phyloP scores from a whole-genome alignment of 2,329 filamentous ascomycete genomes.

The Chaetomiaceae sp. region DNA sequence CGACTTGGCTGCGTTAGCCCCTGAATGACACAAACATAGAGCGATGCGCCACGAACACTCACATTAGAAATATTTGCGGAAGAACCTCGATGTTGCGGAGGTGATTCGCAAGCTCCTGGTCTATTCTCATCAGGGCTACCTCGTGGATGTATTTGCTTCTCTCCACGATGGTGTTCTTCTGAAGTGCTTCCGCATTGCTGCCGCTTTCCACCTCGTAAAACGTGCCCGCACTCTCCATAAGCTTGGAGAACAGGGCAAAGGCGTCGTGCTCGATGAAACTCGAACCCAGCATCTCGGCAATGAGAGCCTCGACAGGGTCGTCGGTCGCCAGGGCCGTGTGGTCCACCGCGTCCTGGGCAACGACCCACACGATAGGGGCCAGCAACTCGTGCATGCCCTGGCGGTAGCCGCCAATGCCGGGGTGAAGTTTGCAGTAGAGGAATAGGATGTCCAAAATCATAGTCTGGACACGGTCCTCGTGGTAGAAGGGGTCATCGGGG shows the following conservation, averaged over 20 bases:
- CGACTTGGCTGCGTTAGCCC: slow-evolving; percentile 48
- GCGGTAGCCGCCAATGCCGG: slow-evolving; percentile 80
- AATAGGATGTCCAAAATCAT: slow-evolving; percentile 88
- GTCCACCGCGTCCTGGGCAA: slow-evolving; percentile 76
- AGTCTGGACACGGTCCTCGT: slow-evolving; percentile 68
- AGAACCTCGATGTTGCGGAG: slow-evolving; percentile 79
- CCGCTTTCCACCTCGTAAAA: slow-evolving; percentile 73
- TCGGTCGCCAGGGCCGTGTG: slow-evolving; percentile 32
- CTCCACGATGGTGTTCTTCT: slow-evolving; percentile 66
- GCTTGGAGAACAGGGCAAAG: slow-evolving; percentile 74
- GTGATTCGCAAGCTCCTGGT: slow-evolving; percentile 78
- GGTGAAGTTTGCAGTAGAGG: slow-evolving; percentile 89
- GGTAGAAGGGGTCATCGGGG: slow-evolving; percentile 88
- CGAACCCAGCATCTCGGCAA: slow-evolving; percentile 65
- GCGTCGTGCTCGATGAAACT: slow-evolving; percentile 83
- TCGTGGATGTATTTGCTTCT: slow-evolving; percentile 86
- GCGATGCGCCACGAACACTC: slow-evolving; percentile 28
- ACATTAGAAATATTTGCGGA: slow-evolving; percentile 97
- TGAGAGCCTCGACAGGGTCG: slow-evolving; percentile 42
- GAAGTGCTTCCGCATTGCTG: slow-evolving; percentile 31
- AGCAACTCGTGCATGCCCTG: slow-evolving; percentile 98
- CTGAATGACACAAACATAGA: background rate
- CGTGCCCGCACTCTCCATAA: slow-evolving; percentile 82
- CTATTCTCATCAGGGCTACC: slow-evolving; percentile 68
- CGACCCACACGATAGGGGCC: slow-evolving; percentile 79